phyloP scores from a whole-genome alignment of 768 basidiomycete genomes.

The Phylloporus sp. region DNA sequence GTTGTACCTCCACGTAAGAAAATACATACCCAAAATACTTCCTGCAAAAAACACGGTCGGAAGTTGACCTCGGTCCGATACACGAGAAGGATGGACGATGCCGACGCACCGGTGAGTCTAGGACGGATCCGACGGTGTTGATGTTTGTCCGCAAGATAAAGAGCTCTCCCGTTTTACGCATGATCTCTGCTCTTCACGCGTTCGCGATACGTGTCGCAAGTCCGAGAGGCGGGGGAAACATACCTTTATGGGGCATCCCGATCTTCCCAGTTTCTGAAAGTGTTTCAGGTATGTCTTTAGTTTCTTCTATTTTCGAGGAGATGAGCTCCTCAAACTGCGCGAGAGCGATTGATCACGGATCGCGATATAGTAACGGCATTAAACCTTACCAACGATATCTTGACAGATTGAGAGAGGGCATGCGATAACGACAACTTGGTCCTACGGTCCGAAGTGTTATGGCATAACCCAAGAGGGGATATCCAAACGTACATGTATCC shows the following conservation, averaged over 20 bases:
- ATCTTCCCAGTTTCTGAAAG: slow-evolving; percentile 95
- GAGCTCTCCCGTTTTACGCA: slow-evolving; percentile 94
- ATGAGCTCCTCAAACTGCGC: slow-evolving; percentile 86
- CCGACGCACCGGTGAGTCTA: slow-evolving; percentile 81
- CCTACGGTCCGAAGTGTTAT: slow-evolving; percentile 42
- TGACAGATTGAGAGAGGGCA: slow-evolving; percentile 93
- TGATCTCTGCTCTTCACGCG: slow-evolving; percentile 60
- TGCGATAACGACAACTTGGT: slow-evolving; percentile 94
- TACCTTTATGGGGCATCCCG: slow-evolving; percentile 80
- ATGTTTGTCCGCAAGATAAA: slow-evolving; percentile 93
- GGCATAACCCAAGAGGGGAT: slow-evolving; percentile 7
- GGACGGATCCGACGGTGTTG: slow-evolving; percentile 92
- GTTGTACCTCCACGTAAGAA: slow-evolving; percentile 1
- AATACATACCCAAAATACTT: slow-evolving; percentile 86
- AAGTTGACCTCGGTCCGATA: not conserved
- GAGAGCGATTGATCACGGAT: not conserved
- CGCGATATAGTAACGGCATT: slow-evolving; percentile 4
- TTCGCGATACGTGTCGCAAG: slow-evolving; percentile 10
- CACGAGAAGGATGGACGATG: not conserved
- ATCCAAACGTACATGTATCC: slow-evolving; percentile 76
- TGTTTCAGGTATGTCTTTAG: slow-evolving; percentile 91
- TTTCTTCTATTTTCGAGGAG: slow-evolving; percentile 90
- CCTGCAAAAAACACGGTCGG: slow-evolving; percentile 39
- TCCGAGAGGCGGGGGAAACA: slow-evolving; percentile 6
- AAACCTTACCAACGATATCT: slow-evolving; percentile 78